Conservation (phyloP, 176 grass and related monocot genomes). For the Pontederia crassipes region DNA sequence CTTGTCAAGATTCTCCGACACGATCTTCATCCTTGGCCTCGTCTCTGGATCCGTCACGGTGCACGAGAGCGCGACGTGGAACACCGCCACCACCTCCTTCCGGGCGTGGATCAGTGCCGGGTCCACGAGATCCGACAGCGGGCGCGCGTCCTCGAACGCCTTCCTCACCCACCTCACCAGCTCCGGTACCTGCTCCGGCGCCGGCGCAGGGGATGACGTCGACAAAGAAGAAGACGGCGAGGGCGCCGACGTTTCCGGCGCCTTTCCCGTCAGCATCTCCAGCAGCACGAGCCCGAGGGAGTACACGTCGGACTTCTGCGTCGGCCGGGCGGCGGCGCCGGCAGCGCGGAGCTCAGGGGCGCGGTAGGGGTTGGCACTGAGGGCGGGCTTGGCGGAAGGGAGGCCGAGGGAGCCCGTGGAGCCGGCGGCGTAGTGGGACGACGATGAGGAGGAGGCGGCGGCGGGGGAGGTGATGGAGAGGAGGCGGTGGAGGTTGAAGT, state of each 20-base stretch:
- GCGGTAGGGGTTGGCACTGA: constrained; percentile 36
- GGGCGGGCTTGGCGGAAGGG: constrained; percentile 18
- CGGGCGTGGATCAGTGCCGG: constrained; percentile 82
- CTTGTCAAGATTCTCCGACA: constrained; percentile 79
- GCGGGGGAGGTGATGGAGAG: constrained; percentile 26
- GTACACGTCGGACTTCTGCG: constrained; percentile 93
- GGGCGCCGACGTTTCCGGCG: constrained; percentile 16
- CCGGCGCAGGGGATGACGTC: constrained; percentile 25
- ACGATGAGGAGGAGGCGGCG: constrained; percentile 37
- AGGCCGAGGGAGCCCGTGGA: constrained; percentile 23
- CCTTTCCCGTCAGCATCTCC: constrained; percentile 62
- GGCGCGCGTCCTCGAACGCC: constrained; percentile 88
- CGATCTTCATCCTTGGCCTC: constrained; percentile 67
- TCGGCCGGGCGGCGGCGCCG: constrained; percentile 22
- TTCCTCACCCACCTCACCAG: constrained; percentile 76
- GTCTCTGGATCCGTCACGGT: constrained; percentile 65
- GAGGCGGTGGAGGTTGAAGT: constrained; percentile 65
- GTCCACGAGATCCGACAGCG: constrained; percentile 94
- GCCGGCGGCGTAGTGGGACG: constrained; percentile 38
- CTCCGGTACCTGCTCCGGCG: constrained; percentile 52
- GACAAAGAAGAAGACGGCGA: constrained; percentile 26
- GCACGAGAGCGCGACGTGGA: constrained; percentile 92
- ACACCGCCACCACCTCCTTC: constrained; percentile 84
- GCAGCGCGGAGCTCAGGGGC: constrained; percentile 51
- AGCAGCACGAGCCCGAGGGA: constrained; percentile 78